Base-by-base conservation (phyloP, 139 green algal species). In the Auxenochlorella pyrenoidosa region DNA sequence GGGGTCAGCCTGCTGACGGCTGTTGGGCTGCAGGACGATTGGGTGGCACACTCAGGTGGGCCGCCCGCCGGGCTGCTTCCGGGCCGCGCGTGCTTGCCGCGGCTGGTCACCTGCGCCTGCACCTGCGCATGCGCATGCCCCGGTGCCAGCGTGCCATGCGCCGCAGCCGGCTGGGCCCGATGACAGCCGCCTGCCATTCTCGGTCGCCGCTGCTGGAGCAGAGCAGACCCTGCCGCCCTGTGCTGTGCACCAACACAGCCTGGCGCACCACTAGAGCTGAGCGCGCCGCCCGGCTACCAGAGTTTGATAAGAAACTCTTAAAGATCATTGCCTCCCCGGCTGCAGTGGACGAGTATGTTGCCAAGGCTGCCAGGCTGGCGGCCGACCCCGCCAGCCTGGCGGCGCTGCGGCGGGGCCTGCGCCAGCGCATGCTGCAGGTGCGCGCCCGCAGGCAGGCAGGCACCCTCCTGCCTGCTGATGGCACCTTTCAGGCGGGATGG, bases 301-400 rank as follows among this genome's bases (percentile, higher is more conserved):
- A n/a, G n/a, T n/a, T n/a, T n/a, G n/a, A n/a, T n/a, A n/a, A n/a
- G n/a, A n/a, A n/a, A n/a, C n/a, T n/a, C n/a, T n/a, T n/a, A n/a
- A n/a, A n/a, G n/a, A n/a, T n/a, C n/a, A n/a, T n/a, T 54, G 47
- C 47, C 34, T 43, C 47, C 18, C 10, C 34, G 30, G 24, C 60
- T 47, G 94, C 75, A 47, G 86, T 94, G 70, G 92, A 98, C 24
- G 91, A 98, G 83, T 99, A 99, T 72, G 90, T 99, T 0, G 18
- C 38, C 22, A 88, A 82, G 71, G 89, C 89, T 24, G 80, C 34
- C 12, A 32, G 89, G 6, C 86, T 96, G 15, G 95, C 95, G 0
- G 88, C 44, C 5, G 79, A 84, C 65, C 44, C 83, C 3, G 21
- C 88, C 8, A 66, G 75, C 1, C 87, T 99, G 70, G 86, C 90